A percentile compares a stretch with the other conserved stretches of the same genome.
These are phyloP conservation scores for Colletotrichum tabaci DNA, from an alignment of 2,329 filamentous ascomycete species.

Conservation along the genomic window DNA sequence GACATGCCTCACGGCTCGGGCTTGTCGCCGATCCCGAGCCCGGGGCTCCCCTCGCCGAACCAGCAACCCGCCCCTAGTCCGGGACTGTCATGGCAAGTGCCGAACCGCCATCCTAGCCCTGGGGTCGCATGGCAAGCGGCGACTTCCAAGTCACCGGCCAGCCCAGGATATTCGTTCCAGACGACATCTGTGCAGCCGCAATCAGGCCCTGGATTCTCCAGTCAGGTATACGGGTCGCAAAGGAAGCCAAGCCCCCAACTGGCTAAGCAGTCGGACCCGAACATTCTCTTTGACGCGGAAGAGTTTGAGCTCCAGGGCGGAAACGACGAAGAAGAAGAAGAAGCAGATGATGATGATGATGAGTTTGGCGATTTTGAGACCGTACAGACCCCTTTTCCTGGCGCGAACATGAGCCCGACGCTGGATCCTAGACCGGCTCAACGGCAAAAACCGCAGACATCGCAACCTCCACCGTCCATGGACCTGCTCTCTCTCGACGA, in stretches of 20 bases:
- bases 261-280: constrained; percentile 54
- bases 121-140: constrained; percentile 21
- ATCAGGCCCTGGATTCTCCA: constrained; percentile 44
- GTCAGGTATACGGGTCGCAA: constrained; percentile 16
- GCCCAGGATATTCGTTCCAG: constrained; percentile 23
- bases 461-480: constrained; percentile 49
- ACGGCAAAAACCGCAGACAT: constrained; percentile 40
- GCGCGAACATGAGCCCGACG: constrained; percentile 23
- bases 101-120: constrained; percentile 16
- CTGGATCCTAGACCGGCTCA: constrained; percentile 43
- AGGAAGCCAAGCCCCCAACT: constrained; percentile 19
- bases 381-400: constrained; percentile 48
- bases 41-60: constrained; percentile 19
- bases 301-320: constrained; percentile 62
- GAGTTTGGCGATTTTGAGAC: constrained; percentile 75
- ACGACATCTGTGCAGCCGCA: constrained; percentile 40
- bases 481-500: constrained; percentile 60
- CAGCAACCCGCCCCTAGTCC: constrained; percentile 7
- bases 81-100: constrained; percentile 17
- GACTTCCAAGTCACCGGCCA: constrained; percentile 15
- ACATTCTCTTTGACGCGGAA: constrained; percentile 78
- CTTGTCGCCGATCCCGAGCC: constrained; percentile 35
- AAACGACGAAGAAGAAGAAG: constrained; percentile 53
- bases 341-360: constrained; percentile 61
- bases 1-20: constrained; percentile 30